phyloP scores from a whole-genome alignment of 306 rosid species.

The Quercus robur region DNA sequence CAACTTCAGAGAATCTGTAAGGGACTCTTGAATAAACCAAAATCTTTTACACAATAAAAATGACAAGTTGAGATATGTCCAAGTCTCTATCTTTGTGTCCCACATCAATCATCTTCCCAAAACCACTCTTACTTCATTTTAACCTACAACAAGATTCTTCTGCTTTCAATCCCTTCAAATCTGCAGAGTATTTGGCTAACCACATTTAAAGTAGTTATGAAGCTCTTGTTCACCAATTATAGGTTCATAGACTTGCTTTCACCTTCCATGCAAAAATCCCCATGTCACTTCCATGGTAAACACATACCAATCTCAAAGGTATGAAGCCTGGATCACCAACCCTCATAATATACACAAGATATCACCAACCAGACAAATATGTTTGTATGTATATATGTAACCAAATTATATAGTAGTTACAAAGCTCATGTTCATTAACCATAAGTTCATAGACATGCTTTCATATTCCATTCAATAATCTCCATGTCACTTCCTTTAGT shows the following conservation, averaged over 20 bases:
- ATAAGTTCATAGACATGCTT: neutral
- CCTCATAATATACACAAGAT: no score
- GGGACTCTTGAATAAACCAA: neutral
- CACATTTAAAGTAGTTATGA: neutral
- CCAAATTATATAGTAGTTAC: neutral
- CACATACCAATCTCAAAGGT: no score
- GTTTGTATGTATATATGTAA: no score
- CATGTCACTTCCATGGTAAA: neutral
- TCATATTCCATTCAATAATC: neutral
- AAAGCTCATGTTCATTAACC: neutral
- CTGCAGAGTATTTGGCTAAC: neutral
- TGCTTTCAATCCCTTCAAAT: neutral
- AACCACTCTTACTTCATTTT: neutral
- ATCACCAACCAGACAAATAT: no score
- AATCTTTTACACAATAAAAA: neutral
- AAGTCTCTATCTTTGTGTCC: neutral
- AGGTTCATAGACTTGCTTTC: neutral
- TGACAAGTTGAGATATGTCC: neutral
- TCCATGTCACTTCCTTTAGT: neutral
- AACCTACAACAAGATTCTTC: no score
- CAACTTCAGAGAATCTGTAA: neutral
- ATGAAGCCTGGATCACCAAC: no score
- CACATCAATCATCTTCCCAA: neutral
- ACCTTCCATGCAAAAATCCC: neutral
- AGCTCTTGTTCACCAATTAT: neutral